Conservation (phyloP, 257 asterid genomes). For the Eucommia ulmoides region DNA sequence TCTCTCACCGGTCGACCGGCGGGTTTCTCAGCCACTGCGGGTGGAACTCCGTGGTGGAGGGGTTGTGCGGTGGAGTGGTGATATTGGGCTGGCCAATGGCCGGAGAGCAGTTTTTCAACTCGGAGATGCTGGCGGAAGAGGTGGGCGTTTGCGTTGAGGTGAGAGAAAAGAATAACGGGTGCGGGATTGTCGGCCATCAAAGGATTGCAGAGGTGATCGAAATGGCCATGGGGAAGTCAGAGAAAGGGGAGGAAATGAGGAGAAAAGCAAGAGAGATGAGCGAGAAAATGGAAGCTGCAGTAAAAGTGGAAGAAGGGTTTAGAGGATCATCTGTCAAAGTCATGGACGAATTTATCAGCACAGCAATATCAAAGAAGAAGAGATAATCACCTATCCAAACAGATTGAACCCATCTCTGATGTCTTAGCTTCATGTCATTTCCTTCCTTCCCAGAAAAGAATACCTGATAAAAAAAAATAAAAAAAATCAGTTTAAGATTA, state of each 20-base stretch:
- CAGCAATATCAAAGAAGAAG: neutral
- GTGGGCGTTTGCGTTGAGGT: neutral
- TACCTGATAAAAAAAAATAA: too few species aligned
- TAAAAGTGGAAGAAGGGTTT: neutral
- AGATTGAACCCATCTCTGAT: too few species aligned
- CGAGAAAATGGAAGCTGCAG: neutral
- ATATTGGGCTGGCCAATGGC: neutral
- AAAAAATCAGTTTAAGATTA: too few species aligned
- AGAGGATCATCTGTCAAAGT: neutral
- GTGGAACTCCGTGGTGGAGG: neutral
- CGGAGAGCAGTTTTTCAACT: neutral
- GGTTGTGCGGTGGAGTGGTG: neutral
- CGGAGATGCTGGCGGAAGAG: neutral
- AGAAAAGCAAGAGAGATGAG: neutral
- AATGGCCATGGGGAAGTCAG: neutral
- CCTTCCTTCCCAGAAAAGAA: too few species aligned
- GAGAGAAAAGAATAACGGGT: neutral
- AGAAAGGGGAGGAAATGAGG: neutral
- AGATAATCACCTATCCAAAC: too few species aligned
- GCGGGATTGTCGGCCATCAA: neutral
- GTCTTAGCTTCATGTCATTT: too few species aligned
- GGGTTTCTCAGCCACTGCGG: neutral
- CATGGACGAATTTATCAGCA: neutral
- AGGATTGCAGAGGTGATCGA: neutral
- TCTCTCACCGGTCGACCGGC: neutral